A percentile compares a stretch with the other conserved stretches of the same genome.
Evolutionary conservation across 768 basidiomycete species (phyloP).

Genomic region (Crepidotus variabilis): DNA sequence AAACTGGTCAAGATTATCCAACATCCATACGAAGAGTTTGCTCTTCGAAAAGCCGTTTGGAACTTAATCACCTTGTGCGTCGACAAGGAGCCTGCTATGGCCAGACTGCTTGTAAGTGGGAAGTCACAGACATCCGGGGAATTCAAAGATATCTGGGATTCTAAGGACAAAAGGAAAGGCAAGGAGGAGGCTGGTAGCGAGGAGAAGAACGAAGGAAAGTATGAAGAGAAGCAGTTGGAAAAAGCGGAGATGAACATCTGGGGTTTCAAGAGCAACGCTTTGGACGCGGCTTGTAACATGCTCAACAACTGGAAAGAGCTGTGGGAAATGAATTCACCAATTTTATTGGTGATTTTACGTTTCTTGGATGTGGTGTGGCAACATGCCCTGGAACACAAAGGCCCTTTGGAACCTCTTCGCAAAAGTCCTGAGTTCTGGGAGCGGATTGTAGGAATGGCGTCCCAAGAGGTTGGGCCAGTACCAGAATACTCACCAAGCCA

Average conservation of each 20-base stretch:
- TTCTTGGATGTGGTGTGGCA: slow-evolving; percentile 82
- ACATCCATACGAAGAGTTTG: slow-evolving; percentile 76
- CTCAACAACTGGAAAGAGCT: slow-evolving; percentile 68
- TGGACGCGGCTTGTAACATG: slow-evolving; percentile 64
- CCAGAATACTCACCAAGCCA: slow-evolving; percentile 62
- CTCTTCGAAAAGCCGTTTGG: slow-evolving; percentile 77
- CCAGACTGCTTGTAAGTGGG: slow-evolving; percentile 74
- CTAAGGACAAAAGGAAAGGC: slow-evolving; percentile 25
- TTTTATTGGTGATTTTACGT: slow-evolving; percentile 68
- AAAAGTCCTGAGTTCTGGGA: slow-evolving; percentile 66
- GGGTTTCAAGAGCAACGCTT: slow-evolving; percentile 42
- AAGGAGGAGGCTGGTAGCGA: slow-evolving; percentile 25
- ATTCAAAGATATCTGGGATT: slow-evolving; percentile 33
- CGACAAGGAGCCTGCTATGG: slow-evolving; percentile 83
- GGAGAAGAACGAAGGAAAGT: slow-evolving; percentile 34
- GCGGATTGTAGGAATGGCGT: slow-evolving; percentile 57
- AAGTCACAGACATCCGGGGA: slow-evolving; percentile 51
- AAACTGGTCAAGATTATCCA: slow-evolving; percentile 68
- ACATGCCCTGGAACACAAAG: slow-evolving; percentile 71
- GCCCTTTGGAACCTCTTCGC: slow-evolving; percentile 51
- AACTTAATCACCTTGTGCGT: slow-evolving; percentile 77
- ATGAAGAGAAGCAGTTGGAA: slow-evolving; percentile 29
- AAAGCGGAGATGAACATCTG: slow-evolving; percentile 34
- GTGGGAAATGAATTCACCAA: slow-evolving; percentile 74
- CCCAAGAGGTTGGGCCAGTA: slow-evolving; percentile 67